Evolutionary conservation across 2,329 filamentous ascomycete genomes (phyloP), one percentile per base, ranked within the genome.

Genomic region (Trichoderma semiorbis): DNA sequence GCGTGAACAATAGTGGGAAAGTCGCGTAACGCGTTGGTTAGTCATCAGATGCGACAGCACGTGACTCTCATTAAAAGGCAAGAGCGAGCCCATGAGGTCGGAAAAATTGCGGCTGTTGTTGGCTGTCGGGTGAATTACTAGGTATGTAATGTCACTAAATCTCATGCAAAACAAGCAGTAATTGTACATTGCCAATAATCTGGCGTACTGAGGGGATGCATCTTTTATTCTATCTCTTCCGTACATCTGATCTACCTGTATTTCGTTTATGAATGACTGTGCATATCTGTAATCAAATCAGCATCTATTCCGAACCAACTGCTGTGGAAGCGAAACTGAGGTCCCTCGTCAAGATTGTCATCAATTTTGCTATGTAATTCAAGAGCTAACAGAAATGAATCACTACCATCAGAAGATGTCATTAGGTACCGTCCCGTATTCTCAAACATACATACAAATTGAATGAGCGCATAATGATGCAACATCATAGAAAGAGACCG

Each of bases 11-110:
- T 71, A 65, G 64, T 71, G 62, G 43, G 26, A 62, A 65, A 62
- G 62, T 43, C 73, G 78, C 79, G 79, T 79, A 76, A 70, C 80
- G 80, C 77, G 77, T 80, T 50, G 36, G 26, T 80, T 78, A 79
- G 78, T 81, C 77, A 81, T 74, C 79, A 30, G 55, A 73, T 75
- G 73, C 75, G 74, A 65, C 26, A 16, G 39, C 74, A 75, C 74
- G 75, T 76, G 75, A 74, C 14, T 28, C 39, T 53, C 43, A 63
- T 70, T 55, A 67, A 67, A 67, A 43, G 21, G 47, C 57, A 34
- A 21, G 30, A 60, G 32, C 65, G 65, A 32, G 53, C 24, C 32
- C 32, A 12, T 26, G 34, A 28, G 26, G 8, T 18, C 32, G 50
- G 65, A 21, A 32, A 68, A 68, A 12, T 0, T 47, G 53, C 65